phyloP scores from a whole-genome alignment of 495 filamentous ascomycete species.

The Aspergillus panamensis region DNA sequence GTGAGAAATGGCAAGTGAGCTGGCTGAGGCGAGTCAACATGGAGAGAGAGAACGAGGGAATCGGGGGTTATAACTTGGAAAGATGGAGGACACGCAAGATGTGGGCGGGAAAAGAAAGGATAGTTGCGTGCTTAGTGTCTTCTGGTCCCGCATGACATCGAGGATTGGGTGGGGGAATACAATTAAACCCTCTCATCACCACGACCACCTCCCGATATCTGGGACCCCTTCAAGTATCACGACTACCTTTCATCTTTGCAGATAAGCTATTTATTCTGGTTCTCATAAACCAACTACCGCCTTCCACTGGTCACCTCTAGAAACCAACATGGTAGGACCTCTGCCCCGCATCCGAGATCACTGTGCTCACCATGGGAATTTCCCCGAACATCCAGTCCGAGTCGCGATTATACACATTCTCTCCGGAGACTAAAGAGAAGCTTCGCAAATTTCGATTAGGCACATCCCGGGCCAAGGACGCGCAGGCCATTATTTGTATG shows the following conservation, averaged over 20 bases:
- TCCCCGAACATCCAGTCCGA: conserved; percentile 60
- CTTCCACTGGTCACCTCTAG: not conserved
- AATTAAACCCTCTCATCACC: not conserved
- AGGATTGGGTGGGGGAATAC: not conserved
- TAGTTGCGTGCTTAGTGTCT: not conserved
- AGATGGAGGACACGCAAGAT: not conserved
- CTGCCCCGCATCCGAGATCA: conserved; percentile 12
- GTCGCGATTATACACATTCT: conserved; percentile 89
- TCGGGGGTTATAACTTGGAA: too few relatives aligned
- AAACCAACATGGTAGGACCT: conserved; percentile 18
- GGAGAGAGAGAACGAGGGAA: conserved; percentile 12
- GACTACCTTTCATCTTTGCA: not conserved
- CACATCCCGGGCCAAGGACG: conserved; percentile 81
- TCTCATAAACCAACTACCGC: too few relatives aligned
- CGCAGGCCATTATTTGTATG: conserved; percentile 93
- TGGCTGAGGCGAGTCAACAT: conserved; percentile 79
- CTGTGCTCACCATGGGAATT: conserved; percentile 7
- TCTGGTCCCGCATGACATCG: not conserved
- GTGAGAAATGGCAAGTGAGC: conserved; percentile 67
- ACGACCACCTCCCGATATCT: not conserved
- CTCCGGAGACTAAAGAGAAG: conserved; percentile 76
- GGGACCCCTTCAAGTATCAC: not conserved
- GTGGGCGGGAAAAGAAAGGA: conserved; percentile 5
- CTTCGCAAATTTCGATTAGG: conserved; percentile 89
- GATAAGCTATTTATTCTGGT: not conserved